Percentiles rank a stretch among this genome's conserved stretches.
These are phyloP conservation scores for Chara braunii DNA, from an alignment of 139 green algal species.

Conservation along the genomic window DNA sequence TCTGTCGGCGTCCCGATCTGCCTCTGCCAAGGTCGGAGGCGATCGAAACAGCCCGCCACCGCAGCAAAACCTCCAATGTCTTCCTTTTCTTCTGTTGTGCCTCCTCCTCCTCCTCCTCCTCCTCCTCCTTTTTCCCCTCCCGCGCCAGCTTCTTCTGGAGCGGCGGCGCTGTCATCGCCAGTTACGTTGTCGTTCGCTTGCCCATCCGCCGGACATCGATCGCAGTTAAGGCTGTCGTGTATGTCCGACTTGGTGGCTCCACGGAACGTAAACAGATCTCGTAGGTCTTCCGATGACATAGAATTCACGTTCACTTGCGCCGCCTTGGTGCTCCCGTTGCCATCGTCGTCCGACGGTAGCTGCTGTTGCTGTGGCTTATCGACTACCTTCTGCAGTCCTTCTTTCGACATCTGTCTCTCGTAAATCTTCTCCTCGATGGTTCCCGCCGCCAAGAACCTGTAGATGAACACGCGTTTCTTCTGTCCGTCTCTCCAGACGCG, in stretches of 20 bases:
- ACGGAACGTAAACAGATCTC: constrained; percentile 80
- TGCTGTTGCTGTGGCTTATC: constrained; percentile 32
- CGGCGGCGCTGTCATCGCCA: neutral
- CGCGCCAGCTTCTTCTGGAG: neutral
- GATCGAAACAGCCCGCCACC: constrained; percentile 4
- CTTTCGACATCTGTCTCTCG: constrained; percentile 87
- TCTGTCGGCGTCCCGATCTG: constrained; percentile 68
- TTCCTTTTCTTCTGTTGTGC: neutral
- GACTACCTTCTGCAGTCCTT: constrained; percentile 52
- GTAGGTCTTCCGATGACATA: constrained; percentile 80
- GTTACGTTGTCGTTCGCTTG: neutral
- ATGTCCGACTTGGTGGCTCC: constrained; percentile 60
- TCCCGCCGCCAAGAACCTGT: constrained; percentile 88
- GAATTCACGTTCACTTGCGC: constrained; percentile 46
- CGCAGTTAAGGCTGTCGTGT: constrained; percentile 60
- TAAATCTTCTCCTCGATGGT: constrained; percentile 98
- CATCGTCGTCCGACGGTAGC: neutral
- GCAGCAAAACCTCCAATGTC: constrained; percentile 39
- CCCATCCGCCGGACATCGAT: constrained; percentile 35
- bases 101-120: neutral
- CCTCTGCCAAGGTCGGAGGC: constrained; percentile 15
- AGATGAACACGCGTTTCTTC: constrained; percentile 91
- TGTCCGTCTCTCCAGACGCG: constrained; percentile 97
- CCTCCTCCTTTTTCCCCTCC: neutral
- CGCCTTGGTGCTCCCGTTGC: neutral